A percentile compares a stretch with the other conserved stretches of the same genome.
Evolutionary conservation across 1,139 yeast genomes (phyloP).

Genomic region (Taiozyma onychis): DNA sequence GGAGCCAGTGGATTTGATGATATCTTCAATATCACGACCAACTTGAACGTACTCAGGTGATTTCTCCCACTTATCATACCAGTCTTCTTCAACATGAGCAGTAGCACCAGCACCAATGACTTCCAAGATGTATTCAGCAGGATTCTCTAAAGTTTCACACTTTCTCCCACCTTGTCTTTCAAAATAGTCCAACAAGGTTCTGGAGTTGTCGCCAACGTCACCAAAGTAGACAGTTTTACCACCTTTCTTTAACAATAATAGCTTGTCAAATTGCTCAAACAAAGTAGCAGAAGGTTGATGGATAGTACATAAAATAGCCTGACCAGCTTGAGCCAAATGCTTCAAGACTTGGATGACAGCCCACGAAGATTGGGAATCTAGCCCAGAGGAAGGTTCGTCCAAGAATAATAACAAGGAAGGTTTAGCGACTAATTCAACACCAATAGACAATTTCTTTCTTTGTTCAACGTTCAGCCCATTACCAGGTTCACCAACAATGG

Average conservation of each 20-base stretch:
- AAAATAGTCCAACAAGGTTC: conserved; percentile 55
- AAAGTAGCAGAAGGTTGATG: conserved; percentile 58
- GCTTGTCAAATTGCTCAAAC: conserved; percentile 68
- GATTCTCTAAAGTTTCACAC: conserved; percentile 65
- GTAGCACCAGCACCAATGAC: conserved; percentile 87
- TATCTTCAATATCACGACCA: conserved; percentile 34
- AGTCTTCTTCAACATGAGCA: conserved; percentile 57
- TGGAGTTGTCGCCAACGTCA: conserved; percentile 62
- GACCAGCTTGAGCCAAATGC: conserved; percentile 71
- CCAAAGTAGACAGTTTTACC: conserved; percentile 83
- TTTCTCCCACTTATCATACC: conserved; percentile 56
- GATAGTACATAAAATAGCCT: conserved; percentile 62
- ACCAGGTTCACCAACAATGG: conserved; percentile 80
- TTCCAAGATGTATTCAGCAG: conserved; percentile 80
- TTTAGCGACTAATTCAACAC: conserved; percentile 84
- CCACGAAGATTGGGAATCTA: conserved; percentile 92
- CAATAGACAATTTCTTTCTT: conserved; percentile 76
- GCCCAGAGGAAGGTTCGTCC: conserved; percentile 93
- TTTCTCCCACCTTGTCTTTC: conserved; percentile 60
- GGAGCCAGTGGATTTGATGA: conserved; percentile 36
- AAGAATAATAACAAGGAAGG: conserved; percentile 69
- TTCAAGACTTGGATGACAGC: conserved; percentile 72
- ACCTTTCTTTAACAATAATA: conserved; percentile 65
- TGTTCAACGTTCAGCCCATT: conserved; percentile 78
- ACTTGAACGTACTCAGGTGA: conserved; percentile 46